A percentile compares a stretch with the other conserved stretches of the same genome.
phyloP scores from a whole-genome alignment of 2,329 filamentous ascomycete genomes.

The Aspergillus pseudonomiae region DNA sequence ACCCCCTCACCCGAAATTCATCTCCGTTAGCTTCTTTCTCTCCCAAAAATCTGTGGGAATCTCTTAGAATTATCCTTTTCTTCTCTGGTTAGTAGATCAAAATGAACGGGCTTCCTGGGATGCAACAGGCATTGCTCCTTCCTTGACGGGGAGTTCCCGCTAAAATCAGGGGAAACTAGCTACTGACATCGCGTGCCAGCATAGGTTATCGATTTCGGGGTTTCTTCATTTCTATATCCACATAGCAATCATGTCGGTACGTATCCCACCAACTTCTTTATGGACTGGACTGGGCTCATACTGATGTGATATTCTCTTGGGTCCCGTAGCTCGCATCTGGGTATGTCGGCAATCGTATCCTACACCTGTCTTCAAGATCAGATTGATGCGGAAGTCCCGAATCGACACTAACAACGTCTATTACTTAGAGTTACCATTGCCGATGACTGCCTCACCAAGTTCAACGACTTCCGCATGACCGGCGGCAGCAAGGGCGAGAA shows the following conservation, averaged over 20 bases:
- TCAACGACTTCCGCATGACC: slow-evolving; percentile 53
- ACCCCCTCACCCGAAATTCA: slow-evolving; percentile 15
- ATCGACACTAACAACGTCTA: background rate
- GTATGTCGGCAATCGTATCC: slow-evolving; percentile 26
- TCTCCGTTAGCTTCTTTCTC: slow-evolving; percentile 1
- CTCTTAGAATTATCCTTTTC: slow-evolving; percentile 20
- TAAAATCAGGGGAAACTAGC: slow-evolving; percentile 18
- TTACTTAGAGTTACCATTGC: slow-evolving; percentile 47
- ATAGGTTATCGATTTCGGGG: slow-evolving; percentile 28
- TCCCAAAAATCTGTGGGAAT: slow-evolving; percentile 5
- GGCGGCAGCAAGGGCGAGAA: slow-evolving; percentile 35
- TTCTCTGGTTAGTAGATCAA: slow-evolving; percentile 15
- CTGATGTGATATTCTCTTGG: slow-evolving; percentile 15
- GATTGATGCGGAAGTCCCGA: background rate
- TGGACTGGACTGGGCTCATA: background rate
- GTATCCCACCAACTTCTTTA: slow-evolving; percentile 19
- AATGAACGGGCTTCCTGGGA: background rate
- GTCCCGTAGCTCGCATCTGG: slow-evolving; percentile 38
- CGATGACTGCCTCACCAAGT: slow-evolving; percentile 50
- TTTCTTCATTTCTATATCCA: slow-evolving; percentile 25
- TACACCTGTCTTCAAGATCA: slow-evolving; percentile 5
- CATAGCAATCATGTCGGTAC: slow-evolving; percentile 38
- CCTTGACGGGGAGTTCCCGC: background rate
- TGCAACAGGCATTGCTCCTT: background rate
- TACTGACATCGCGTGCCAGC: slow-evolving; percentile 36